Base-by-base conservation (phyloP, 2,329 filamentous ascomycete species). In the Podosphaera aphanis region DNA sequence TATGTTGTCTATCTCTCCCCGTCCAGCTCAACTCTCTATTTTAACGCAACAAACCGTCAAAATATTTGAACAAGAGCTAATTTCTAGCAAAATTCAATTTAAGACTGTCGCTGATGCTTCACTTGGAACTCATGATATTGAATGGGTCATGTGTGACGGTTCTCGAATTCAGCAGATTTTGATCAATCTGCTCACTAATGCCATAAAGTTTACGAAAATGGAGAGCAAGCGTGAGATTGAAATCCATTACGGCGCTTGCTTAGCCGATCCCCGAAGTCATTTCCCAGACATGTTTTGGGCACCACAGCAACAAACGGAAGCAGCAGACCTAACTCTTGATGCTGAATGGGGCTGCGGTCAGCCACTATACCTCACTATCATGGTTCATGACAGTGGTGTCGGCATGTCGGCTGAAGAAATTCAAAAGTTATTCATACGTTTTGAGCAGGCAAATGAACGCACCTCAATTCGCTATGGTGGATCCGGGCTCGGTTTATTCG, bases 181-280 rank as follows among this genome's bases (percentile, higher is more conserved):
- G 5, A 84, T 88, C 57, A 90, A 88, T 53, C 66, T 90, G 2
- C 71, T 83, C 15, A 83, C 80, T 2, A 88, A 88, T 54, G 79
- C 81, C 0, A 77, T 90, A 59, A 88, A 88, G 55, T 90, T 88
- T 57, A 90, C 83, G 0, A 76, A 74, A 37, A 68, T 67, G 0
- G 73, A 77, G 16, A 66, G 66, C 13, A 70, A 65, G 8, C 69
- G 76, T 5, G 70, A 72, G 38, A 67, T 74, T 33, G 63, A 61
- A 2, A 62, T 73, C 0, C 61, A 60, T 31, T 52, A 50, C 23
- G 50, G 50, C 27, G 51, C 49, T 5, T 42, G 47, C 16, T 18
- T 20, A 35, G 46, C 45, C 31, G 46, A 52, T 25, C 55, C 51
- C 20, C 48, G 49, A 36, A 47, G 41, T 3, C 33, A 46, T 7